These are phyloP conservation scores for Penicillium psychrofluorescens DNA, from an alignment of 495 filamentous ascomycete species.

Conservation along the genomic window DNA sequence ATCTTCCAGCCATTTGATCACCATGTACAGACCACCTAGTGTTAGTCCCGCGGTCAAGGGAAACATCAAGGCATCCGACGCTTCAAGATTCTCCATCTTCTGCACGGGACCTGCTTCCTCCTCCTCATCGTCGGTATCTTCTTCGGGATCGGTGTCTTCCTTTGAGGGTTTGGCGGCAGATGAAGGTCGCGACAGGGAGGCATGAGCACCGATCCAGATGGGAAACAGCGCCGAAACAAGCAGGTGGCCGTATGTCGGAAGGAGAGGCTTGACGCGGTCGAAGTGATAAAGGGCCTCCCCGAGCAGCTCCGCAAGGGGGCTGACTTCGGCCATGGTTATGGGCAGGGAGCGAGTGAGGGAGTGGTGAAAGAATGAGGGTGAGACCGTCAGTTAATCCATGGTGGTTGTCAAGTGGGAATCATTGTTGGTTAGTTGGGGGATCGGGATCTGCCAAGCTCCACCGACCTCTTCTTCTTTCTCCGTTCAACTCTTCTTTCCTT, in stretches of 20 bases:
- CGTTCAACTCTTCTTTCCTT: conserved; percentile 3
- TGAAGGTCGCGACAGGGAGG: conserved; percentile 65
- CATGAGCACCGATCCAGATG: conserved; percentile 65
- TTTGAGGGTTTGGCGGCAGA: conserved; percentile 60
- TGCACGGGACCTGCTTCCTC: conserved; percentile 37
- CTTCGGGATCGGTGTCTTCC: conserved; percentile 40
- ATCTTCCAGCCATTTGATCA: conserved; percentile 85
- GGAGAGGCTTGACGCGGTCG: conserved; percentile 39
- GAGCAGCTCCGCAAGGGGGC: conserved; percentile 39
- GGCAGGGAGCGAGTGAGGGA: no score
- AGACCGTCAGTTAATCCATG: not conserved
- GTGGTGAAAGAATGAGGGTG: not conserved
- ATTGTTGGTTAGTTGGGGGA: not conserved
- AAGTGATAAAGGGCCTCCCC: conserved; percentile 45
- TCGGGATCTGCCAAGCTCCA: not conserved
- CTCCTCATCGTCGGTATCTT: conserved; percentile 48
- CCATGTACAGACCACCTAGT: conserved; percentile 72
- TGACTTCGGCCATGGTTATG: conserved; percentile 33
- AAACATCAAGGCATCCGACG: conserved; percentile 79
- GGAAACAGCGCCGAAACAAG: conserved; percentile 62
- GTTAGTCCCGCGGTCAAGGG: conserved; percentile 71
- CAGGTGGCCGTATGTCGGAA: conserved; percentile 64
- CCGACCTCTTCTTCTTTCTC: not conserved
- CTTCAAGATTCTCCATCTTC: conserved; percentile 67
- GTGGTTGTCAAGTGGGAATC: not conserved